Conservation (phyloP, 2,329 filamentous ascomycete species). For the Arachnomyces sp. region DNA sequence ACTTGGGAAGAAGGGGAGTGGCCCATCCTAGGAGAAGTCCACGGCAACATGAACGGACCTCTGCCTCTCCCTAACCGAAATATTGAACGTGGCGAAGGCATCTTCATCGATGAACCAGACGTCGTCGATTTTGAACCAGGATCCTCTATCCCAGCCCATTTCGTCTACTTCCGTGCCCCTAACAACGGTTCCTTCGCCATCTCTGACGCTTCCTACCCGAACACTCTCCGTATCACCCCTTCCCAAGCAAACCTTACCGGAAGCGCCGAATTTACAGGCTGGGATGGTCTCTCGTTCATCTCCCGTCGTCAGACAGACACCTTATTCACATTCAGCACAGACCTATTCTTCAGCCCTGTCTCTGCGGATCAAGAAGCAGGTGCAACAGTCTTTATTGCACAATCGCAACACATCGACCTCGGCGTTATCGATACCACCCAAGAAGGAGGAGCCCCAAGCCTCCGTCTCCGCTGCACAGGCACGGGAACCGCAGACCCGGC, state of each 20-base stretch:
- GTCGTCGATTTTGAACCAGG: constrained; percentile 39
- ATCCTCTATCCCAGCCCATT: constrained; percentile 43
- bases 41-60: constrained; percentile 37
- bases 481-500: background rate
- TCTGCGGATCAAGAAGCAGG: background rate
- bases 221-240: constrained; percentile 41
- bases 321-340: background rate
- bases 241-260: constrained; percentile 48
- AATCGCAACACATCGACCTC: constrained; percentile 1
- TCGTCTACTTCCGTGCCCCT: constrained; percentile 50
- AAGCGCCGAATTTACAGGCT: constrained; percentile 24
- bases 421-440: background rate
- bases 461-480: background rate
- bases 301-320: background rate
- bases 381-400: background rate
- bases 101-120: constrained; percentile 38
- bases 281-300: background rate
- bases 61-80: constrained; percentile 1
- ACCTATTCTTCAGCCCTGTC: background rate
- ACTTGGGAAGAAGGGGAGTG: constrained; percentile 22
- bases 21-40: constrained; percentile 12
- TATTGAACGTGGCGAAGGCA: constrained; percentile 19
- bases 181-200: constrained; percentile 36
- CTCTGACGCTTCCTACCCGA: constrained; percentile 32
- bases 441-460: no score